Evolutionary conservation across 345 rosid species (phyloP), one percentile per base, ranked within the genome.

Genomic region (Salix koriyanagi): DNA sequence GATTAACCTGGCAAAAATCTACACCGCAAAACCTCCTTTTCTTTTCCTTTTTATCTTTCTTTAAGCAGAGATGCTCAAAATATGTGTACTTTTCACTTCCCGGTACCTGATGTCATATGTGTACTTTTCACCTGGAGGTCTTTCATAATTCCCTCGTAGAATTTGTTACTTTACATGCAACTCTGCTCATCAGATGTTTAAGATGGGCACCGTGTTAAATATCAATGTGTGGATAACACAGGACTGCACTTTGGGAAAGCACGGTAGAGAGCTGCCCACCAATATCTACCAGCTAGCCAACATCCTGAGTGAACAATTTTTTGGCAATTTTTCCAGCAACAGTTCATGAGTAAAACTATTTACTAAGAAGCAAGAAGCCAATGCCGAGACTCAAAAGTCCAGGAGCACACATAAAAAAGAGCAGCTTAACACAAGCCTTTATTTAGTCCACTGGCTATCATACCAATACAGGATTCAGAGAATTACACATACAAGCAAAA

Each of bases 401-500:
- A 54, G 25, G 11, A n/a, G 10, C 23, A 21, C 23, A 6, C 58
- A 2, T 7, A 19, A 52, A 52, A 34, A 52, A 19, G 58, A 52
- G 58, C 19, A 52, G 23, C 58, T 52, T 52, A 21, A 48, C 58
- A 26, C 39, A 23, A 48, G 41, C 60, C 52, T 42, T 6, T 26
- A 13, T 42, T 16, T 67, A 25, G 26, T 28, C 32, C 58, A 16
- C 48, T 39, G 26, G 28, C 8, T 19, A 32, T 36, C 18, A 46
- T 65, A 70, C 37, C 10, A 60, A 39, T 28, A 56, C 18, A 67
- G 32, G 46, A 30, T 65, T 62, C 39, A 2, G 15, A 48, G 42
- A 58, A 61, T 30, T 79, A 68, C 80, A 73, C 68, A 70, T 39
- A 37, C 70, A 26, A 44, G 34, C 2, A 70, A 48, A 69, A 37